Evolutionary conservation across 176 grass and related monocot genomes (phyloP).

Genomic region (Thalia dealbata): DNA sequence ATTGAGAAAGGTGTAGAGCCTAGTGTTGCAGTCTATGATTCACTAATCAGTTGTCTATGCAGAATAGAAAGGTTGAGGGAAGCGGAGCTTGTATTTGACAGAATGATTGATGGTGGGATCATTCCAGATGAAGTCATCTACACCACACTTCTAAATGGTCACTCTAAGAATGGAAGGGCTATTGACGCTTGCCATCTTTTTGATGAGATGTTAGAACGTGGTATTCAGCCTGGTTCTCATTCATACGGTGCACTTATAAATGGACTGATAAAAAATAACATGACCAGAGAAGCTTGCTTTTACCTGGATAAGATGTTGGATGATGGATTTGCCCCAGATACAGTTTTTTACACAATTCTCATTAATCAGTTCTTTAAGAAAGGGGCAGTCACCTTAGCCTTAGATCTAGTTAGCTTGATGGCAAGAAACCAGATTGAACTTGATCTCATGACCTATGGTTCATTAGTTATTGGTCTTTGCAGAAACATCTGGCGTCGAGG

Average conservation of each 20-base stretch:
- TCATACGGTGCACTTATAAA: conserved; percentile 28
- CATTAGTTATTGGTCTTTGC: conserved; percentile 26
- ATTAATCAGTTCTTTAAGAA: conserved; percentile 34
- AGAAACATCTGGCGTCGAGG: conserved; percentile 15
- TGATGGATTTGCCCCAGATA: conserved; percentile 30
- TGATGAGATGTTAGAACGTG: conserved; percentile 28
- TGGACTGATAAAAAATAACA: conserved; percentile 28
- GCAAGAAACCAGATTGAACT: conserved; percentile 25
- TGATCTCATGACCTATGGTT: conserved; percentile 25
- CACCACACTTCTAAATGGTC: conserved; percentile 27
- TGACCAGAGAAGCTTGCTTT: conserved; percentile 11
- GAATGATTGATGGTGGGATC: conserved; percentile 24
- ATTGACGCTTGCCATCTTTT: conserved; percentile 17
- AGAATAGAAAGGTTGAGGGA: conserved; percentile 18
- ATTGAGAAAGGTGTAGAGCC: conserved; percentile 20
- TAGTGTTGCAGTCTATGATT: conserved; percentile 26
- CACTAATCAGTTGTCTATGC: conserved; percentile 24
- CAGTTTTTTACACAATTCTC: conserved; percentile 36
- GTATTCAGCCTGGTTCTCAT: conserved; percentile 24
- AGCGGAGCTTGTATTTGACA: conserved; percentile 16
- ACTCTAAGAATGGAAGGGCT: conserved; percentile 13
- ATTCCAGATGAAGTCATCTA: conserved; percentile 29
- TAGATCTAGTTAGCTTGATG: conserved; percentile 28
- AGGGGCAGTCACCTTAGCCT: conserved; percentile 12
- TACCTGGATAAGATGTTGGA: conserved; percentile 36